These are phyloP conservation scores for Vanrija humicola DNA, from an alignment of 1,284 basidiomycete genomes.

Conservation along the genomic window DNA sequence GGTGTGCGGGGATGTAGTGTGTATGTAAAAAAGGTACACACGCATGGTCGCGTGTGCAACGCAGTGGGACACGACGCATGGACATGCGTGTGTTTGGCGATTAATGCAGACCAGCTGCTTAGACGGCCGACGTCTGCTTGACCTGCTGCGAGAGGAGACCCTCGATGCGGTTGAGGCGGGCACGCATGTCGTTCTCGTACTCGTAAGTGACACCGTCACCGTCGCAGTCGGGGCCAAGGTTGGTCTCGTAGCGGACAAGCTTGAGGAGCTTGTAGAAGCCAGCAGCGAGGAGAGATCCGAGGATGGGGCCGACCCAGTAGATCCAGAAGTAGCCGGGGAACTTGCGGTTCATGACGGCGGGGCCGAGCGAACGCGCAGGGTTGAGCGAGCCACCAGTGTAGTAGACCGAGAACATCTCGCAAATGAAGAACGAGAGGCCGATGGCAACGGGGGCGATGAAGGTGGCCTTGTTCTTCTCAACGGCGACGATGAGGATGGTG, in stretches of 20 bases:
- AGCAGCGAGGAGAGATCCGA: constrained; percentile 43
- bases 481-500: constrained; percentile 51
- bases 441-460: constrained; percentile 56
- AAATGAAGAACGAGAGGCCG: constrained; percentile 52
- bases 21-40: background rate
- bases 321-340: constrained; percentile 47
- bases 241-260: constrained; percentile 27
- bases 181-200: constrained; percentile 8
- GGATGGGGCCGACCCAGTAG: constrained; percentile 47
- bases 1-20: background rate
- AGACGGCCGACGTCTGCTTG: background rate
- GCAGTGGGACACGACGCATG: too few species aligned
- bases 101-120: background rate
- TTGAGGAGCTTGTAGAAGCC: constrained; percentile 46
- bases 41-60: too few species aligned
- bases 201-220: constrained; percentile 13
- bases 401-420: constrained; percentile 50
- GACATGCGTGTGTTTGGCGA: background rate
- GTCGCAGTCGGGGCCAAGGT: constrained; percentile 27
- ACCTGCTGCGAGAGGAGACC: constrained; percentile 5
- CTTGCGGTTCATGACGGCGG: constrained; percentile 36
- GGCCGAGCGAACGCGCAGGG: constrained; percentile 48
- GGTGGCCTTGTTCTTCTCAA: constrained; percentile 53
- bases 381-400: constrained; percentile 50
- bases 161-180: constrained; percentile 25